Evolutionary conservation across 495 filamentous ascomycete genomes (phyloP).

Genomic region (Staphylotrichum longicolle): DNA sequence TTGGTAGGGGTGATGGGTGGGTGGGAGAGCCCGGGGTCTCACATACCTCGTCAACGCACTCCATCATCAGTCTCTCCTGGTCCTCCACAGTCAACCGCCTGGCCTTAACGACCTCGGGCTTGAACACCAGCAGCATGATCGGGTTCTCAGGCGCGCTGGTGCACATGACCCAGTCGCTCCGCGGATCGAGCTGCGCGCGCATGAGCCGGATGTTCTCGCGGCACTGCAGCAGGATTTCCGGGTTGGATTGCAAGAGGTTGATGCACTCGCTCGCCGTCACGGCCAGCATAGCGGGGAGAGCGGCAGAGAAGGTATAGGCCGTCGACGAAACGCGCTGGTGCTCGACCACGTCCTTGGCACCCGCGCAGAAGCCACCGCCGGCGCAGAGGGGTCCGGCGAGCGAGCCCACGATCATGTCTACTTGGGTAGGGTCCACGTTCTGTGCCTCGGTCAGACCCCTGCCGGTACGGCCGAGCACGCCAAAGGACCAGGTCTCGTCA

Average conservation of each 20-base stretch:
- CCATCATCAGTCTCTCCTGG: conserved; percentile 82
- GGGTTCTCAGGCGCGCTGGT: conserved; percentile 83
- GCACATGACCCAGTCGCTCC: conserved; percentile 88
- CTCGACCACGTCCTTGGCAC: conserved; percentile 82
- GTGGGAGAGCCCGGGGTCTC: background rate
- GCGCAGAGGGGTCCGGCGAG: conserved; percentile 86
- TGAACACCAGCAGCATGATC: conserved; percentile 78
- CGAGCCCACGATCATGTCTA: conserved; percentile 96
- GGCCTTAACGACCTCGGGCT: conserved; percentile 73
- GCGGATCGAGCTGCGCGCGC: conserved; percentile 82
- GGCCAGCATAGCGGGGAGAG: conserved; percentile 87
- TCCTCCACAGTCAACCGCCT: conserved; percentile 65
- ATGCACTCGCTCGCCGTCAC: conserved; percentile 92
- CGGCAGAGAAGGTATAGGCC: conserved; percentile 92
- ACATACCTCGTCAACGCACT: conserved; percentile 88
- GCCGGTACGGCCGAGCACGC: conserved; percentile 85
- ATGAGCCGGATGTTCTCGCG: conserved; percentile 80
- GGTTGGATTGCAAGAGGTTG: conserved; percentile 75
- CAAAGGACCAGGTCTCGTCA: conserved; percentile 96
- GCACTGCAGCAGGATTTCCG: conserved; percentile 70
- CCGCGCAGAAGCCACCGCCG: conserved; percentile 93
- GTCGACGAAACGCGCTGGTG: conserved; percentile 90
- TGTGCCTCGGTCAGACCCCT: conserved; percentile 92
- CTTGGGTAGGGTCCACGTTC: conserved; percentile 83
- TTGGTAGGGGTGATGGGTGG: background rate